Conservation (phyloP, 2,329 filamentous ascomycete species). For the Trichothecium sympodiale region DNA sequence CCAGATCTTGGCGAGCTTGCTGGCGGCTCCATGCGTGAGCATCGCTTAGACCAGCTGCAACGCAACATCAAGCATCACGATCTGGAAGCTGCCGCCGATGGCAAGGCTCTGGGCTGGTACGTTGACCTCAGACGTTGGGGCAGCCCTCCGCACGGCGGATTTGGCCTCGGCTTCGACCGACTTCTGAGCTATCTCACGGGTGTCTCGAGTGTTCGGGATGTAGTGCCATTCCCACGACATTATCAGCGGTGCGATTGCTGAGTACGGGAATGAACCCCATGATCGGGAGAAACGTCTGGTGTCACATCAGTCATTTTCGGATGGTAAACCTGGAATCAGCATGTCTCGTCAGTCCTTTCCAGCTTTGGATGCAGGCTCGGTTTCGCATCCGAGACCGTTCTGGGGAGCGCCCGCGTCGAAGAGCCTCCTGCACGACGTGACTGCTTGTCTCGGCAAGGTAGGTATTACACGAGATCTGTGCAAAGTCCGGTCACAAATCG, state of each 20-base stretch:
- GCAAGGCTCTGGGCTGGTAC: slow-evolving; percentile 62
- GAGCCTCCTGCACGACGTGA: too few relatives aligned
- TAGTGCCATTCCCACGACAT: slow-evolving; percentile 77
- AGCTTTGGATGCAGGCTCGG: too few relatives aligned
- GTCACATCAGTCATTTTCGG: too few relatives aligned
- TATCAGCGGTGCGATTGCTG: slow-evolving; percentile 51
- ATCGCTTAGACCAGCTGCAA: slow-evolving; percentile 57
- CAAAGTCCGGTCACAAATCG: too few relatives aligned
- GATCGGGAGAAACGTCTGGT: too few relatives aligned
- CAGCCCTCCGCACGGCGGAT: slow-evolving; percentile 84
- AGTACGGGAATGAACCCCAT: too few relatives aligned
- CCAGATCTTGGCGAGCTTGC: slow-evolving; percentile 79
- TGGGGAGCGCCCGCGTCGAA: too few relatives aligned
- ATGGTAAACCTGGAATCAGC: too few relatives aligned
- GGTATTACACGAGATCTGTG: too few relatives aligned
- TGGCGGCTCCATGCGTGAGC: slow-evolving; percentile 82
- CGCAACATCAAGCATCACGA: slow-evolving; percentile 61
- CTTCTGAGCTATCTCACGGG: slow-evolving; percentile 75
- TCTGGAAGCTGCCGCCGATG: slow-evolving; percentile 30
- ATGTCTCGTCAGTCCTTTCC: too few relatives aligned
- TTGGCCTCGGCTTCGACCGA: slow-evolving; percentile 82
- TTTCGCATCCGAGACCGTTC: too few relatives aligned
- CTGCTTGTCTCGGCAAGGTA: too few relatives aligned
- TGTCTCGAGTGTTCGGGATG: slow-evolving; percentile 71
- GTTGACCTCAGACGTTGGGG: slow-evolving; percentile 80